Percentiles rank a stretch among this genome's conserved stretches.
phyloP scores from a whole-genome alignment of 2,329 filamentous ascomycete species.

The Colletotrichum sp. region DNA sequence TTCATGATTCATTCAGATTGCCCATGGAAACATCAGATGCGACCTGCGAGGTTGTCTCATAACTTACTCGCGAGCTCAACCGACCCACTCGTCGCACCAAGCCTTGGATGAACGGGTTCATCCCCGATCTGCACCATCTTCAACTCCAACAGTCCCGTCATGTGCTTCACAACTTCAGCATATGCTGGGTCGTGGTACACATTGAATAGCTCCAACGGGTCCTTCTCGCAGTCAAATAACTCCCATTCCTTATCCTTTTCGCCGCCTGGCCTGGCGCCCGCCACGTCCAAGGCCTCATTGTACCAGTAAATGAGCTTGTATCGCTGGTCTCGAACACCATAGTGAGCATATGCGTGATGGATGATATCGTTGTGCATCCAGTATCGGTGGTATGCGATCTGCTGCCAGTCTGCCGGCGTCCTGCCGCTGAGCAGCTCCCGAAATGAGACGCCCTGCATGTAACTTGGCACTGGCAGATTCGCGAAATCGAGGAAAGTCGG shows the following conservation, averaged over 20 bases:
- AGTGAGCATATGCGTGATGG: constrained; percentile 56
- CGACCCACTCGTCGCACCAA: not conserved
- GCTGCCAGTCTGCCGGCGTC: constrained; percentile 50
- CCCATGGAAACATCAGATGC: not conserved
- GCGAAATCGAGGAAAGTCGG: constrained; percentile 54
- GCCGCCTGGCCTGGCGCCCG: constrained; percentile 45
- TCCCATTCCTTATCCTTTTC: constrained; percentile 57
- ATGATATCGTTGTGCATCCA: constrained; percentile 60
- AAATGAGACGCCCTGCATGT: constrained; percentile 59
- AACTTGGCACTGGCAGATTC: constrained; percentile 42
- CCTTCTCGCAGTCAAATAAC: constrained; percentile 56
- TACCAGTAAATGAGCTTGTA: constrained; percentile 66
- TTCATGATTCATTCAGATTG: not conserved
- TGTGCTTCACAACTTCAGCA: constrained; percentile 37
- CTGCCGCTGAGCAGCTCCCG: constrained; percentile 37
- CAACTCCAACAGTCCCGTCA: constrained; percentile 46
- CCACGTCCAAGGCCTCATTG: constrained; percentile 50
- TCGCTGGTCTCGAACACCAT: constrained; percentile 54
- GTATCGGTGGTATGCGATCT: constrained; percentile 59
- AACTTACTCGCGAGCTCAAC: not conserved
- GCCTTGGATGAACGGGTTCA: constrained; percentile 37
- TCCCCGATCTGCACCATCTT: constrained; percentile 61
- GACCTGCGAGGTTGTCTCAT: not conserved
- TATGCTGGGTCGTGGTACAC: constrained; percentile 44
- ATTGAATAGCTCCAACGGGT: constrained; percentile 56